A percentile compares a stretch with the other conserved stretches of the same genome.
These are phyloP conservation scores for Flaveria brownii DNA, from an alignment of 129 eudicot species.

Conservation along the genomic window DNA sequence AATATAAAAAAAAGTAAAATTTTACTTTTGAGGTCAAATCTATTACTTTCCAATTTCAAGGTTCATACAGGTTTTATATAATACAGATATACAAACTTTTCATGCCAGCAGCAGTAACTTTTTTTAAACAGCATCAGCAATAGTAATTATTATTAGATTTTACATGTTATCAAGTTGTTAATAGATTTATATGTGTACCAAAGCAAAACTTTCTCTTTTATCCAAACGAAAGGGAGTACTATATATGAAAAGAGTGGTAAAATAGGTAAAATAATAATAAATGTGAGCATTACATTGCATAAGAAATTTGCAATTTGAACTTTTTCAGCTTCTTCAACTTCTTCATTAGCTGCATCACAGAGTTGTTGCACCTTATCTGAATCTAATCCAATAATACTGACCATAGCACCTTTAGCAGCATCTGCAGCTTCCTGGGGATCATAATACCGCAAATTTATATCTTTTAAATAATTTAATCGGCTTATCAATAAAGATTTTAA, in stretches of 20 bases:
- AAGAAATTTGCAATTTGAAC: constrained; percentile 96
- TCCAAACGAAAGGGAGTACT: not conserved
- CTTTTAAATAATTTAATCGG: not conserved
- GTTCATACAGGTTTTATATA: not conserved
- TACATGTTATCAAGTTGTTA: not conserved
- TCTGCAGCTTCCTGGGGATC: constrained; percentile 80
- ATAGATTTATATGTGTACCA: not conserved
- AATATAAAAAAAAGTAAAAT: not conserved
- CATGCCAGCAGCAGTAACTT: not conserved
- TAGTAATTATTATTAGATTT: not conserved
- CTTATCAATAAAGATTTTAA: not conserved
- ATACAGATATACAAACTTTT: constrained; percentile 1
- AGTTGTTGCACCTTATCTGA: constrained; percentile 80
- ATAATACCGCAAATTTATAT: not conserved
- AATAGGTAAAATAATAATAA: not conserved
- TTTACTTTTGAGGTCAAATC: constrained; percentile 17
- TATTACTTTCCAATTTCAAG: not conserved
- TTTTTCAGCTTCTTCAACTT: constrained; percentile 76
- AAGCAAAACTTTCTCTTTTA: not conserved
- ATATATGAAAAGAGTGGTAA: not conserved
- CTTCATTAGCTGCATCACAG: constrained; percentile 96
- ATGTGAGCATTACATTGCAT: constrained; percentile 57
- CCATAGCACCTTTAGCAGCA: constrained; percentile 98
- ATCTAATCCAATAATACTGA: constrained; percentile 89
- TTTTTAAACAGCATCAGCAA: not conserved